Percentiles rank a stretch among this genome's conserved stretches.
phyloP scores from a whole-genome alignment of 805 yeast genomes.

The Myxozyma neotropica region DNA sequence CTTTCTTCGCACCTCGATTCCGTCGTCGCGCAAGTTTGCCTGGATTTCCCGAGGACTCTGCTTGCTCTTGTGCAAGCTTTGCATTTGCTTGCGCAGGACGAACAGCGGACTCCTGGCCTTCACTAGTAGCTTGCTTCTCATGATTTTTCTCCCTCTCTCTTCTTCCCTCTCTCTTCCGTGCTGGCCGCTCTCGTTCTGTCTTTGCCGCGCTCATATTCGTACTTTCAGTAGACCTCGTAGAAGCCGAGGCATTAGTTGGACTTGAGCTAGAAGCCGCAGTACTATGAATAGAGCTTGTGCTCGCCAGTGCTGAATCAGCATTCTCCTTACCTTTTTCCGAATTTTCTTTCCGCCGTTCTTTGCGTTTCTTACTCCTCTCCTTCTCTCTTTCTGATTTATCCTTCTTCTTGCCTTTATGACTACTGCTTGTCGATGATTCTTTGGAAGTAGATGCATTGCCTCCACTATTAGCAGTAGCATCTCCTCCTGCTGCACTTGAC shows the following conservation, averaged over 20 bases:
- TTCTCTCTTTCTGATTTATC: slow-evolving; percentile 6
- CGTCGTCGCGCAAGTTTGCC: not conserved
- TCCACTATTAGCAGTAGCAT: too few relatives aligned
- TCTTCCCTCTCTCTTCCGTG: not conserved
- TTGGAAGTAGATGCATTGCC: too few relatives aligned
- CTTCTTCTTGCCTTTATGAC: slow-evolving; percentile 5
- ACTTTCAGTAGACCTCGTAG: too few relatives aligned
- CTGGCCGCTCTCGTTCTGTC: too few relatives aligned
- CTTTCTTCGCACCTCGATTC: not conserved
- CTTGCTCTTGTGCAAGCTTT: too few relatives aligned
- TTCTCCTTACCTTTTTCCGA: slow-evolving; percentile 30
- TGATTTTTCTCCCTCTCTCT: not conserved
- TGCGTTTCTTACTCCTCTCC: not conserved
- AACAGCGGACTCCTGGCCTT: too few relatives aligned
- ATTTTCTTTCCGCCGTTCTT: not conserved
- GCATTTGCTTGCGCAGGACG: too few relatives aligned
- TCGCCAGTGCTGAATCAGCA: slow-evolving; percentile 18
- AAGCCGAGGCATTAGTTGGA: too few relatives aligned
- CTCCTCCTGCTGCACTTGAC: not conserved
- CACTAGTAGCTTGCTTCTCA: too few relatives aligned
- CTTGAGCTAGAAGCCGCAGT: not conserved
- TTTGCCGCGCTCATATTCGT: not conserved
- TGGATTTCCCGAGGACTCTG: too few relatives aligned
- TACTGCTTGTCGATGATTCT: not conserved
- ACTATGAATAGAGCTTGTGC: slow-evolving; percentile 7